phyloP scores from a whole-genome alignment of 2,329 filamentous ascomycete species.

The Aspergillus hortae region DNA sequence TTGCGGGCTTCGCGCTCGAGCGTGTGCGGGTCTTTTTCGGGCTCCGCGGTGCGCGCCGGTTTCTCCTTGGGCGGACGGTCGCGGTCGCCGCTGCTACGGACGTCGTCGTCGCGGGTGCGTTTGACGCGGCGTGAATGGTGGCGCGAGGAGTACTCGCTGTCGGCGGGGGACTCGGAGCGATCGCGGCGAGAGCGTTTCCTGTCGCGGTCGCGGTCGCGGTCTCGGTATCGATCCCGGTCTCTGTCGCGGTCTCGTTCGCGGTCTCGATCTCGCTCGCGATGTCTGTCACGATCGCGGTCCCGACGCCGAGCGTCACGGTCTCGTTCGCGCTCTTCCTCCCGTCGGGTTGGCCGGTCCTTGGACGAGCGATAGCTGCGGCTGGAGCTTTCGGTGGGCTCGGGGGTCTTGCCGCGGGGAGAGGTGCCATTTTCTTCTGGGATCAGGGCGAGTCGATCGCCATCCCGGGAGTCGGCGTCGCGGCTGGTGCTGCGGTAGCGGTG shows the following conservation, averaged over 20 bases:
- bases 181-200: constrained; percentile 41
- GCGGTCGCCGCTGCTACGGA: constrained; percentile 18
- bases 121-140: constrained; percentile 36
- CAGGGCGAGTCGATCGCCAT: constrained; percentile 33
- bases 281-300: constrained; percentile 42
- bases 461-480: constrained; percentile 33
- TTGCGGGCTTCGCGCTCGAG: constrained; percentile 68
- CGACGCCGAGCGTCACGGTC: constrained; percentile 24
- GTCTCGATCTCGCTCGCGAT: constrained; percentile 35
- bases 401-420: constrained; percentile 16
- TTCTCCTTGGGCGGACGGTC: constrained; percentile 16
- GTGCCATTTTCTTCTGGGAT: constrained; percentile 20
- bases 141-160: constrained; percentile 30
- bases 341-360: constrained; percentile 27
- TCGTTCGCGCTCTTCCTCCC: constrained; percentile 27
- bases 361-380: constrained; percentile 25
- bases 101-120: constrained; percentile 29
- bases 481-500: constrained; percentile 43
- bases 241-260: constrained; percentile 23
- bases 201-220: constrained; percentile 23
- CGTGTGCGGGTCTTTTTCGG: constrained; percentile 64
- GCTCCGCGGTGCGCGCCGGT: constrained; percentile 16
- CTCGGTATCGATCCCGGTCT: constrained; percentile 32
- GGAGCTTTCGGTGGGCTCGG: constrained; percentile 21
- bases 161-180: constrained; percentile 32